Evolutionary conservation across 257 asterid species (phyloP), one percentile per base, ranked within the genome.

Genomic region (Przewalskia tangutica): DNA sequence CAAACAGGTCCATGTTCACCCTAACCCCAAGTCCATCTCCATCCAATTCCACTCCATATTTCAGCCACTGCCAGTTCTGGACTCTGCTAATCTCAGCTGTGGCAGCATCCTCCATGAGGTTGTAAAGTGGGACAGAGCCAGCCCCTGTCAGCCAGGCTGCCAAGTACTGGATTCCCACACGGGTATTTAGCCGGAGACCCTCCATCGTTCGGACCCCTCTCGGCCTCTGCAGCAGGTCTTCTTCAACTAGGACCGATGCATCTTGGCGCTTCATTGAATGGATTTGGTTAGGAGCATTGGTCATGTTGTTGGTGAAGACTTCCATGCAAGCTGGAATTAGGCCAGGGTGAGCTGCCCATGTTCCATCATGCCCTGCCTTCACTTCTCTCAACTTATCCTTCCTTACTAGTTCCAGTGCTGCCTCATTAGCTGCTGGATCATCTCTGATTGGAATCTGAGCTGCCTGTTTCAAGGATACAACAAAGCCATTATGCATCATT

Each of bases 271-370:
- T 91, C 8, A 77, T 46, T 3, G 96, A 85, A 1, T 92, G 86
- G 23, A 96, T 96, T 84, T 90, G 99, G 86, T 96, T 91, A 16
- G 93, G 83, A 0, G 85, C 82, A 82, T 77, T 80, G 64, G 88
- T 88, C 97, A 95, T 92, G 85, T 84, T 60, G 85, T 7, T 38
- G 77, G 85, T 88, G 86, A 94, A 96, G 23, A 92, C 98, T 75
- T 94, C 92, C 82, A 80, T 85, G 48, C 93, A 91, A 23, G 90
- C 71, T 0, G 97, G 97, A 84, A 96, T 94, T 14, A 96, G 84
- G n/a, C 99, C 99, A 0, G 99, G 99, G 89, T 96, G 99, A 10
- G 99, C 99, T 11, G 99, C 99, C 98, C 98, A 96, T 0, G 99
- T 96, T 16, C 99, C 99, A 40, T 96, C 99, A 62, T 94, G 99